Conservation (phyloP, 345 rosid genomes). For the Sisymbrium altissimum region DNA sequence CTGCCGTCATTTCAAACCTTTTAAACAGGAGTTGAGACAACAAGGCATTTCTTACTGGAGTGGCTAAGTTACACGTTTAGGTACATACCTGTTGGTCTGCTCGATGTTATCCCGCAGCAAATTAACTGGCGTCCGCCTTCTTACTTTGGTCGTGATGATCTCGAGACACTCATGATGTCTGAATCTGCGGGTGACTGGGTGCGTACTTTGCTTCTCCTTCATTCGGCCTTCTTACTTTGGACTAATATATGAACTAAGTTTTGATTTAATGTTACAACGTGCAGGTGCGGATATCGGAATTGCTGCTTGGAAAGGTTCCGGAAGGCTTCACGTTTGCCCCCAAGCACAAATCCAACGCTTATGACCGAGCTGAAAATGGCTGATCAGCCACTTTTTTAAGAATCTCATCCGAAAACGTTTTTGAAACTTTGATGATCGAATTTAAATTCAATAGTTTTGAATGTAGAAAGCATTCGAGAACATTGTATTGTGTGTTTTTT, state of each 20-base stretch:
- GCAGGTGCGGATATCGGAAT: constrained; percentile 83
- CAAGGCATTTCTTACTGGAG: constrained; percentile 88
- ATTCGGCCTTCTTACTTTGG: neutral
- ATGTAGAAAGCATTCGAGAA: neutral
- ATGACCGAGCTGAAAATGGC: constrained; percentile 89
- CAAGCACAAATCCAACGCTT: constrained; percentile 90
- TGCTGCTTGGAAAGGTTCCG: constrained; percentile 92
- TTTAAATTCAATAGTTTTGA: neutral
- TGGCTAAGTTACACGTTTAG: constrained; percentile 89
- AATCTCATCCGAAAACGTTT: neutral
- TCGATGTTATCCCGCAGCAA: constrained; percentile 76
- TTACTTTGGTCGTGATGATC: constrained; percentile 88
- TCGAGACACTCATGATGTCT: constrained; percentile 92
- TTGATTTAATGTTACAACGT: neutral
- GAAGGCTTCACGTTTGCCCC: constrained; percentile 91
- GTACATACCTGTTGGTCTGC: constrained; percentile 81
- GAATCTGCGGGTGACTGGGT: constrained; percentile 99
- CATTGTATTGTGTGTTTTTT: neutral
- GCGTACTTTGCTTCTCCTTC: constrained; percentile 7
- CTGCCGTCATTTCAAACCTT: neutral
- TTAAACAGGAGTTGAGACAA: constrained; percentile 71
- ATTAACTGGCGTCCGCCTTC: constrained; percentile 95
- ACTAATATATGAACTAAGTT: neutral
- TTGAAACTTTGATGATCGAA: neutral
- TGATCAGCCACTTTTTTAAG: constrained; percentile 27